phyloP scores from a whole-genome alignment of 164 flowering plant species.

The Tetracentron sinense region DNA sequence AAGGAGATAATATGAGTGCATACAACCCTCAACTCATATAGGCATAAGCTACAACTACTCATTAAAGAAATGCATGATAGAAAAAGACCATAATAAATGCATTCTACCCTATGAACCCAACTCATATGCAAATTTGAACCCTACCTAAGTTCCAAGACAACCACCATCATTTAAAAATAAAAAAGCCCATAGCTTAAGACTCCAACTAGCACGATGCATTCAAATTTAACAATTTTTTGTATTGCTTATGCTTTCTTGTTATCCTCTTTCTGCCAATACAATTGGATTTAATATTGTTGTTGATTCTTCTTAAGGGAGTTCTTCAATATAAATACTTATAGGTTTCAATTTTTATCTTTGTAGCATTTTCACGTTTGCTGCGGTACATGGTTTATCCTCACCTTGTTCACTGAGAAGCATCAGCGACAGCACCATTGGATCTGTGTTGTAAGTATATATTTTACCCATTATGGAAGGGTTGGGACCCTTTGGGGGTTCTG shows the following conservation, averaged over 20 bases:
- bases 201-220: too few species aligned
- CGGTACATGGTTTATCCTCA: not conserved
- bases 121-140: too few species aligned
- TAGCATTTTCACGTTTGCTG: not conserved
- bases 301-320: not conserved
- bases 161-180: too few species aligned
- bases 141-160: too few species aligned
- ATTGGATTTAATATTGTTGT: not conserved
- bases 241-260: not conserved
- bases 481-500: slow-evolving; percentile 18
- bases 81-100: too few species aligned
- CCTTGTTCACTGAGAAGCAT: not conserved
- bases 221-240: not conserved
- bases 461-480: slow-evolving; percentile 38
- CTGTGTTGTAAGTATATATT: not conserved
- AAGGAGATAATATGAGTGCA: too few species aligned
- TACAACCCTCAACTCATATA: too few species aligned
- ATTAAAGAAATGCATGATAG: too few species aligned
- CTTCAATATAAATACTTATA: not conserved
- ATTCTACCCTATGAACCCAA: too few species aligned
- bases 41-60: too few species aligned
- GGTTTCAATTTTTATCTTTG: too few species aligned
- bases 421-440: not conserved
- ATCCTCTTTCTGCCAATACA: not conserved
- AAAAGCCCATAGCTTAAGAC: too few species aligned